Evolutionary conservation across 345 rosid genomes (phyloP).

Genomic region (Gossypium mustelinum): DNA sequence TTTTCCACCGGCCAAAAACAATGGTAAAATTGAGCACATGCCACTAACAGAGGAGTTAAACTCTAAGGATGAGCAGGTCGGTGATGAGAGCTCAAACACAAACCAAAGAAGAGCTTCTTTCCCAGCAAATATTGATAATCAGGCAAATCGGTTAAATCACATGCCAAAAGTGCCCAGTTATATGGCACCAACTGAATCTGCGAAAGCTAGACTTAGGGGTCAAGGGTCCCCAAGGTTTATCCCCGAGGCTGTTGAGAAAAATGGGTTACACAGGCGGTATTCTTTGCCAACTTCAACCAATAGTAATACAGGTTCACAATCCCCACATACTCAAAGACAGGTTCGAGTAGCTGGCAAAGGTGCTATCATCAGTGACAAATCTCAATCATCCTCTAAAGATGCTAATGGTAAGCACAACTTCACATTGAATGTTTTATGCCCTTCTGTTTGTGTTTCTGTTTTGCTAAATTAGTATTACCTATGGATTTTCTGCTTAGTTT

Average conservation of each 20-base stretch:
- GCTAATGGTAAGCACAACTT: conserved; percentile 13
- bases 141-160: conserved; percentile 46
- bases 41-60: conserved; percentile 29
- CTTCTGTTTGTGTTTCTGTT: neutral
- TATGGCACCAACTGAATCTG: conserved; percentile 87
- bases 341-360: conserved; percentile 45
- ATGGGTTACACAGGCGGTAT: conserved; percentile 52
- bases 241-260: conserved; percentile 47
- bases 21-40: conserved; percentile 35
- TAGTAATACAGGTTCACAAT: conserved; percentile 47
- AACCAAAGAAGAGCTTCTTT: conserved; percentile 65
- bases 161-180: conserved; percentile 63
- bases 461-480: neutral
- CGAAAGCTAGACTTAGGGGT: conserved; percentile 70
- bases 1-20: conserved; percentile 26
- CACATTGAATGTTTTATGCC: neutral
- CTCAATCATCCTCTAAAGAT: neutral
- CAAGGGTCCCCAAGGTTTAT: conserved; percentile 60
- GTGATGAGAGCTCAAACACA: conserved; percentile 36
- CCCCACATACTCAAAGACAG: conserved; percentile 56
- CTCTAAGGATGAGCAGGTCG: conserved; percentile 35
- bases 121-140: conserved; percentile 52
- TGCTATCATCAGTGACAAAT: neutral
- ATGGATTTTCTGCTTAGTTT: neutral
- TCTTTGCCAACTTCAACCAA: conserved; percentile 66